Base-by-base conservation (phyloP, 2,329 filamentous ascomycete species). In the Neurospora crassa region DNA sequence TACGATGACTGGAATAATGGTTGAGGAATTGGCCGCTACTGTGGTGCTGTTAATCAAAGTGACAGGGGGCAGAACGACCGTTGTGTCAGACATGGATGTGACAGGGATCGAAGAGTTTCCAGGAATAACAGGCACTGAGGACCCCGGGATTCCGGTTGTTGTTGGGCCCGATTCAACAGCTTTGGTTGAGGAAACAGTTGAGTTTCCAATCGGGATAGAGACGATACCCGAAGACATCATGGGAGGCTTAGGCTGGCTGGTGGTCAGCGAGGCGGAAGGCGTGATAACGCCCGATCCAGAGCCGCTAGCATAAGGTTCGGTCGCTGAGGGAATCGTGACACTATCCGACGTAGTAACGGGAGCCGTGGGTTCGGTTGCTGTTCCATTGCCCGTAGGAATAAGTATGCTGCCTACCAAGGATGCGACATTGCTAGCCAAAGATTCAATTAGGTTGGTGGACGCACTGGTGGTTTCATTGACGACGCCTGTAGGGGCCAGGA, bases 401-500 rank as follows among this genome's bases (percentile, higher is more conserved):
- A 73, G 29, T 37, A 72, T 67, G 71, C 53, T 70, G 1, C 47
- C 67, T 11, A 76, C 43, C 6, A 71, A 70, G 53, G 76, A 77
- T 41, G 67, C 37, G 40, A 76, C 63, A 40, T 73, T 74, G 72
- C 75, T 75, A 18, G 77, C 11, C 1, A 76, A 8, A 14, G 76
- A 75, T 40, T 40, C 71, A 41, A 75, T 67, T 18, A 69, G 69
- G 59, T 71, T 68, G 68, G 14, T 63, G 8, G 67, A 18, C 40
- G 40, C 24, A 47, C 37, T 67, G 67, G 74, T 29, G 72, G 70
- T 73, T 18, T 75, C 73, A 5, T 78, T 78, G 24, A 80, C 78
- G 34, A 79, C 75, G 37, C 79, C 79, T 8, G 77, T 80, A 24
- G 79, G 78, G 12, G 76, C 79, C 14, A 80, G 70, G 5, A 80